phyloP scores from a whole-genome alignment of 495 filamentous ascomycete genomes.

The Rostrohypoxylon terebratum region DNA sequence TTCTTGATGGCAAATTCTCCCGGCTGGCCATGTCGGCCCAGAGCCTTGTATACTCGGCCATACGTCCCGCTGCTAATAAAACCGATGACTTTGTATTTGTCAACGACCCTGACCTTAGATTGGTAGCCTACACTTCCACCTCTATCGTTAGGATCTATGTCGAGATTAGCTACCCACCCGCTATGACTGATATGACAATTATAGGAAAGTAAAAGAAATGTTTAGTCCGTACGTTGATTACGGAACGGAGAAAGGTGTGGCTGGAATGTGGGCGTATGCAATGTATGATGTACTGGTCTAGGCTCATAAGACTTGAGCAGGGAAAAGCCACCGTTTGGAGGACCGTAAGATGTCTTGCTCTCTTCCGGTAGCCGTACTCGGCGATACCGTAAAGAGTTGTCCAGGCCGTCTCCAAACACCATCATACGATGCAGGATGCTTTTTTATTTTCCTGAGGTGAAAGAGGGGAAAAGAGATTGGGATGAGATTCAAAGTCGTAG shows the following conservation, averaged over 20 bases:
- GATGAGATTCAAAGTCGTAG: background rate
- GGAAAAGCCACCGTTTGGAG: constrained; percentile 17
- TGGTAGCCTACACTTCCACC: constrained; percentile 70
- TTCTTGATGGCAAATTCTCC: constrained; percentile 98
- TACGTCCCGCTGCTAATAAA: constrained; percentile 99
- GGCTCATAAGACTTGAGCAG: constrained; percentile 18
- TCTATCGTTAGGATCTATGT: constrained; percentile 60
- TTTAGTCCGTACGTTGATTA: constrained; percentile 42
- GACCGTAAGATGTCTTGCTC: constrained; percentile 4
- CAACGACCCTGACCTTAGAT: constrained; percentile 88
- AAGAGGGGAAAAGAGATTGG: background rate
- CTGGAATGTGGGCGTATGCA: constrained; percentile 23
- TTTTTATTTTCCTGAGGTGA: background rate
- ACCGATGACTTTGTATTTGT: constrained; percentile 93
- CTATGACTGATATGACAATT: constrained; percentile 46
- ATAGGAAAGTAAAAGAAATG: constrained; percentile 38
- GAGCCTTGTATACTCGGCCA: constrained; percentile 96
- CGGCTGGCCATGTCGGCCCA: constrained; percentile 73
- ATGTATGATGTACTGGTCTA: constrained; percentile 20
- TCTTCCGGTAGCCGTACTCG: constrained; percentile 15
- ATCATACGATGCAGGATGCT: constrained; percentile 17
- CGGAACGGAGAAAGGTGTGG: constrained; percentile 23
- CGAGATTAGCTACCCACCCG: constrained; percentile 49
- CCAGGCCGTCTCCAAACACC: constrained; percentile 29
- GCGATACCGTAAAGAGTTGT: constrained; percentile 20